A percentile compares a stretch with the other conserved stretches of the same genome.
These are phyloP conservation scores for Mycena rosella DNA, from an alignment of 768 basidiomycete genomes.

Conservation along the genomic window DNA sequence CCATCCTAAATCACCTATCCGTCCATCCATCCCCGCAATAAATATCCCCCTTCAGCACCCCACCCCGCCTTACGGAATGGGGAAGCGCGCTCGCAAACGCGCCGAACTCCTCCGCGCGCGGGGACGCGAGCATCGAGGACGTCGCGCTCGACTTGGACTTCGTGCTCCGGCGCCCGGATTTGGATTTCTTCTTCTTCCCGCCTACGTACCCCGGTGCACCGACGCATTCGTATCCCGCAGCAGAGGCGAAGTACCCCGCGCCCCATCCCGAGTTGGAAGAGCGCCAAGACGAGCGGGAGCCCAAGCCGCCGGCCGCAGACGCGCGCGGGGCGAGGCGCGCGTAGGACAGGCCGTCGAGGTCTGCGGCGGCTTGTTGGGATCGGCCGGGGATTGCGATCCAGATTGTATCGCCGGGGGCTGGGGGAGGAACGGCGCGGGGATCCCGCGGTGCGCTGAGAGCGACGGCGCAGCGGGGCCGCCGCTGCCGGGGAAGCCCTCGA, in stretches of 20 bases:
- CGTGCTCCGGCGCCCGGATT: too few species aligned
- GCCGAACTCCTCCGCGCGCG: background rate
- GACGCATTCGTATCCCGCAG: background rate
- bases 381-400: background rate
- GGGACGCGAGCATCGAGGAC: conserved; percentile 20
- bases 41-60: too few species aligned
- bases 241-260: background rate
- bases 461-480: background rate
- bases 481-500: too few species aligned
- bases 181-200: background rate
- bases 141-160: conserved; percentile 13
- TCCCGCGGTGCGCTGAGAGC: background rate
- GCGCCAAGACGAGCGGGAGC: background rate
- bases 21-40: too few species aligned
- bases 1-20: too few species aligned
- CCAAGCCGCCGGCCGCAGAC: background rate
- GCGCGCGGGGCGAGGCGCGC: conserved; percentile 7
- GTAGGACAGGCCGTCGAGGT: conserved; percentile 12
- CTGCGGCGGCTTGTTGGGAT: conserved; percentile 3
- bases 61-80: too few species aligned
- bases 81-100: background rate
- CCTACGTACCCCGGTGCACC: too few species aligned
- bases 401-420: too few species aligned
- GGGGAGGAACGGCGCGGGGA: background rate
- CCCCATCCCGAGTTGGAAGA: background rate